A percentile compares a stretch with the other conserved stretches of the same genome.
These are phyloP conservation scores for Lathyrus tuberosus DNA, from an alignment of 306 rosid genomes.

Conservation along the genomic window DNA sequence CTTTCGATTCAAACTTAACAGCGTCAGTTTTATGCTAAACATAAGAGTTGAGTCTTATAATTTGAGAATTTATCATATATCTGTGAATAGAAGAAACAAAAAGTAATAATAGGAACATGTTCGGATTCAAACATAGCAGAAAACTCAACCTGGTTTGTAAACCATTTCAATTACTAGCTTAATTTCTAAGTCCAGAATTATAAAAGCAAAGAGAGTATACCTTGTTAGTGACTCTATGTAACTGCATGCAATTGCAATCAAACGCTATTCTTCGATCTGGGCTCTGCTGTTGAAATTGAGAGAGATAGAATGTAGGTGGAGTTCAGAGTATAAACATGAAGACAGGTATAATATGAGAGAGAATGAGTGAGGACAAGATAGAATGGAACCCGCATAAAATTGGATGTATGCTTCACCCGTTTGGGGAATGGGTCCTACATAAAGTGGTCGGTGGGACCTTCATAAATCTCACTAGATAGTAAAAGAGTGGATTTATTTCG, in stretches of 20 bases:
- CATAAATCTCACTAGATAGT: neutral
- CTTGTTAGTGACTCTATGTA: neutral
- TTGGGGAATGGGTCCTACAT: neutral
- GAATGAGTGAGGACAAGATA: neutral
- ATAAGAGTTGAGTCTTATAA: neutral
- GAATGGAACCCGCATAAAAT: neutral
- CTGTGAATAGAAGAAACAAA: neutral
- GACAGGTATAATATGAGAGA: neutral
- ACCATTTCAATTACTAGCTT: neutral
- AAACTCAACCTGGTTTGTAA: neutral
- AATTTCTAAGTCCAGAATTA: neutral
- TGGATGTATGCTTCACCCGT: neutral
- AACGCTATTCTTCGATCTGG: neutral
- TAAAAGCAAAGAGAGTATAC: neutral
- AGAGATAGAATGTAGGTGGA: neutral
- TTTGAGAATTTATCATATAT: neutral
- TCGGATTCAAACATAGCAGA: neutral
- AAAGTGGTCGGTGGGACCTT: neutral
- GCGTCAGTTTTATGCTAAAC: neutral
- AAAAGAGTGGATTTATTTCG: neutral
- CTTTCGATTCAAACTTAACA: neutral
- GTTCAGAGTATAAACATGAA: neutral
- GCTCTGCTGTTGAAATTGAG: conserved; percentile 3
- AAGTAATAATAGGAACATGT: neutral
- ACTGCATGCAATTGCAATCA: neutral